Conservation (phyloP, 176 grass and related monocot genomes). For the Canna indica region DNA sequence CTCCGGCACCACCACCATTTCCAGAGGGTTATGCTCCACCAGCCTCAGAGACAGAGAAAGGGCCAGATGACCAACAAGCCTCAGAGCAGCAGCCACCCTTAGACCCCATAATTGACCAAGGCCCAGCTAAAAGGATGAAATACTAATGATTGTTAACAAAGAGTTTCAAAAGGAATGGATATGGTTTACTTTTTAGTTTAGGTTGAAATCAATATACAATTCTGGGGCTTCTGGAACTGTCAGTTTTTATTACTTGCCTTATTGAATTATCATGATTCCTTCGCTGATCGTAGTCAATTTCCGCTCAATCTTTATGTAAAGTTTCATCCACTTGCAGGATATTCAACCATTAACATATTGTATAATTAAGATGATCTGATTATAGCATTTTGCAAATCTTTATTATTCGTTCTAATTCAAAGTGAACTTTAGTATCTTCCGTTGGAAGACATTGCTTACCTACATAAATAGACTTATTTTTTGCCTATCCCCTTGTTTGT, state of each 20-base stretch:
- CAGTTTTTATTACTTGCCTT: no score
- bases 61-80: conserved; percentile 39
- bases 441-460: no score
- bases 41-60: conserved; percentile 52
- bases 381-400: no score
- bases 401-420: no score
- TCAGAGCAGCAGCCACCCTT: conserved; percentile 38
- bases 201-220: not conserved
- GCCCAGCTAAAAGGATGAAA: conserved; percentile 77
- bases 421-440: no score
- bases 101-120: conserved; percentile 97
- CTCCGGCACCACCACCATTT: conserved; percentile 78
- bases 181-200: not conserved
- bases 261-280: not conserved
- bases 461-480: no score
- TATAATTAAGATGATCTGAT: no score
- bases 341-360: no score
- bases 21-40: conserved; percentile 74
- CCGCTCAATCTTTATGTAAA: no score
- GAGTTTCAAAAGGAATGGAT: not conserved
- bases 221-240: not conserved
- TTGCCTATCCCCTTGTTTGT: no score
- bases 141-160: conserved; percentile 23
- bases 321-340: no score
- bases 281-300: not conserved